Percentiles rank a stretch among this genome's conserved stretches.
Conservation (phyloP, 305 asterid genomes). For the Solanum chacoense region DNA sequence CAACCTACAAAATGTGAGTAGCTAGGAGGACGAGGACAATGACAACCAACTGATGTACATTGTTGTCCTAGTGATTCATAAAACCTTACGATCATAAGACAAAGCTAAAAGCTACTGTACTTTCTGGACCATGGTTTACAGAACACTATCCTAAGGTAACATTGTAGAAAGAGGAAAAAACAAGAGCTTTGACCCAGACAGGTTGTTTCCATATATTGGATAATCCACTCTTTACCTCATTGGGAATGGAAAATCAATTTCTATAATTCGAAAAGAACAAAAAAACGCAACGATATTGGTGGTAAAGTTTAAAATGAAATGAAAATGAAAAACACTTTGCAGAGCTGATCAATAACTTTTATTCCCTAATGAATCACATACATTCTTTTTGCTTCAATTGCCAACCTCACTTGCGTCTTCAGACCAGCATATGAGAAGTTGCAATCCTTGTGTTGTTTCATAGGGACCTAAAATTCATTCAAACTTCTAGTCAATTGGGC, state of each 20-base stretch:
- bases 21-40: background rate
- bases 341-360: background rate
- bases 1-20: background rate
- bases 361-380: conserved; percentile 15
- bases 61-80: background rate
- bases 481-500: background rate
- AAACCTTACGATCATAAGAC: background rate
- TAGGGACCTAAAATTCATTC: conserved; percentile 55
- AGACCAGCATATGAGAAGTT: conserved; percentile 97
- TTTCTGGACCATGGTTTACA: background rate
- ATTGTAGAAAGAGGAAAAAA: conserved; percentile 3
- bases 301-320: background rate
- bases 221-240: background rate
- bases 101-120: background rate
- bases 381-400: conserved; percentile 81
- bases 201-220: background rate
- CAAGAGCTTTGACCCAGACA: background rate
- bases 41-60: background rate
- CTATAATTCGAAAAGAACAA: background rate
- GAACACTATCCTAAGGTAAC: background rate
- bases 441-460: conserved; percentile 96
- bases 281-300: background rate
- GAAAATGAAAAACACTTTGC: background rate
- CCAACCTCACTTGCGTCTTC: conserved; percentile 95
- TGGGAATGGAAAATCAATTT: background rate